phyloP scores from a whole-genome alignment of 1,284 basidiomycete genomes.

The Ceratobasidium papillatum region DNA sequence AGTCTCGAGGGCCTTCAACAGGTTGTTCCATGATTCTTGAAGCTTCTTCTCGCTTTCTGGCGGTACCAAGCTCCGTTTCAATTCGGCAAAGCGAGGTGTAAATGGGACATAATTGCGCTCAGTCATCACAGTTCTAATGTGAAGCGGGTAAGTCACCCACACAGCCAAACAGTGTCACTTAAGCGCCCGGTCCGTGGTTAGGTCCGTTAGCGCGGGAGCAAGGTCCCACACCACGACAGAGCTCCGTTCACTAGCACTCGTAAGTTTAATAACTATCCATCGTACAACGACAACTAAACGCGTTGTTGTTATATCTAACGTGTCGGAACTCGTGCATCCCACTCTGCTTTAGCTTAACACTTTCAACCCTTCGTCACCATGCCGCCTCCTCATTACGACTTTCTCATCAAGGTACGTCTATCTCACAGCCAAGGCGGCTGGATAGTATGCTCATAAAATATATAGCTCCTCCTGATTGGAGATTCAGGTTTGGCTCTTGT shows the following conservation, averaged over 20 bases:
- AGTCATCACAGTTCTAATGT: neutral
- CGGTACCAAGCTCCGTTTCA: conserved; percentile 22
- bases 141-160: neutral
- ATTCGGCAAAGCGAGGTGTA: conserved; percentile 27
- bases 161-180: neutral
- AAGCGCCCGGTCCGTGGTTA: conserved; percentile 11
- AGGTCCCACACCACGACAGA: conserved; percentile 22
- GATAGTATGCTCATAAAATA: conserved; percentile 23
- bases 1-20: conserved; percentile 9
- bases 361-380: conserved; percentile 53
- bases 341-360: neutral
- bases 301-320: neutral
- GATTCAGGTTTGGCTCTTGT: conserved; percentile 79
- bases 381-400: conserved; percentile 89
- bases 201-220: neutral
- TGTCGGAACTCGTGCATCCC: neutral
- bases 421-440: neutral
- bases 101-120: conserved; percentile 25
- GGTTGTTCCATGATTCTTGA: conserved; percentile 29
- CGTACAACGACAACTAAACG: neutral
- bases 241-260: neutral
- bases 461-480: conserved; percentile 90
- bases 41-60: conserved; percentile 22
- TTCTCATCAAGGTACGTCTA: conserved; percentile 83
- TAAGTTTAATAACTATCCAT: neutral